Conservation (phyloP, 2,329 filamentous ascomycete species). For the Fusarium aywerte region DNA sequence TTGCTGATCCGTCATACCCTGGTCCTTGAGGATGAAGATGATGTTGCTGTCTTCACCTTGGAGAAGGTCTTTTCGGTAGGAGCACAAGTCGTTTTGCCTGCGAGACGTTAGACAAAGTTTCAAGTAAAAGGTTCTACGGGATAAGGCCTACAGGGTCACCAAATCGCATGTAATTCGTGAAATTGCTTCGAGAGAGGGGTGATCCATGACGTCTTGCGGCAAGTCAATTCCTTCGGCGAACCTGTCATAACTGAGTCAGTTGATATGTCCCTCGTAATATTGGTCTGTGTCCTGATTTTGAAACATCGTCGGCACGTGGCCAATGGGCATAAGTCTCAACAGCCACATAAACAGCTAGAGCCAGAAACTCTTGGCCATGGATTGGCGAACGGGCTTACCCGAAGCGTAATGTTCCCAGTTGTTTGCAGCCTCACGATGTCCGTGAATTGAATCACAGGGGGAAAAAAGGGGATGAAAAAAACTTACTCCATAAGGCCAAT, state of each 20-base stretch:
- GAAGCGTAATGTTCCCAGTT: background rate
- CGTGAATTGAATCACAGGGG: background rate
- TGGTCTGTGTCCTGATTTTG: background rate
- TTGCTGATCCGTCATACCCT: slow-evolving; percentile 24
- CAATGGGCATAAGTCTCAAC: background rate
- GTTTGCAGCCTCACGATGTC: background rate
- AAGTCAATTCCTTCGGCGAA: slow-evolving; percentile 25
- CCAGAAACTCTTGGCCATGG: background rate
- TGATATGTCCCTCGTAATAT: background rate
- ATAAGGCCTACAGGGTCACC: slow-evolving; percentile 13
- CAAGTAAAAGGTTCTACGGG: background rate
- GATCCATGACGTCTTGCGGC: slow-evolving; percentile 26
- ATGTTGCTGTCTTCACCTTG: slow-evolving; percentile 27
- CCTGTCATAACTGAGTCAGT: slow-evolving; percentile 3
- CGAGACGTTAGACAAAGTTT: background rate
- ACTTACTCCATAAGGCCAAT: slow-evolving; percentile 32
- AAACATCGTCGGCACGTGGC: background rate
- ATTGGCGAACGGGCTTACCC: background rate
- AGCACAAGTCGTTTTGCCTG: slow-evolving; percentile 27
- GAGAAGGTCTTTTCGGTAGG: slow-evolving; percentile 23
- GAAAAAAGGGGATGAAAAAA: background rate
- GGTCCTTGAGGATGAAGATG: slow-evolving; percentile 24
- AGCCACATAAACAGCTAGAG: background rate
- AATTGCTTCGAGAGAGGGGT: slow-evolving; percentile 19
- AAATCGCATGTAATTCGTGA: slow-evolving; percentile 26